Evolutionary conservation across 2,329 filamentous ascomycete genomes (phyloP).

Genomic region (Clarireedia homoeocarpa): DNA sequence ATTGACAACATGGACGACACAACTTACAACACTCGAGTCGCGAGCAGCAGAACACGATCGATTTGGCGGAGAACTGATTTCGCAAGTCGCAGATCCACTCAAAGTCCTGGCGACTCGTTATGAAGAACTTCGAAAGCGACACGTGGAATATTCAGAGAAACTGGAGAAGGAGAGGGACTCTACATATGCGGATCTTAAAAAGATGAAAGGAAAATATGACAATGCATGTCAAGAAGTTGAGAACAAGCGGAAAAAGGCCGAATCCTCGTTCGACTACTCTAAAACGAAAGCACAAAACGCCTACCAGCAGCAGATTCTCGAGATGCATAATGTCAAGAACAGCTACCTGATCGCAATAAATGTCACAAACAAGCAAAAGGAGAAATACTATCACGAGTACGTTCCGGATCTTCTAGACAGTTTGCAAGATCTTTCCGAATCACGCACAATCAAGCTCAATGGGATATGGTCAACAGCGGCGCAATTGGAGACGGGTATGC

Average conservation of each 20-base stretch:
- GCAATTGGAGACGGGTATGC: constrained; percentile 69
- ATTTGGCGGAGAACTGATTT: constrained; percentile 70
- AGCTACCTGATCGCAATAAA: constrained; percentile 96
- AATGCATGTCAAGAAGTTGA: constrained; percentile 90
- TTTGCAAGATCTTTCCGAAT: constrained; percentile 88
- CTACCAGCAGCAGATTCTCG: constrained; percentile 84
- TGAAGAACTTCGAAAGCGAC: constrained; percentile 87
- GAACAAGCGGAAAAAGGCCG: constrained; percentile 86
- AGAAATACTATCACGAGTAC: constrained; percentile 95
- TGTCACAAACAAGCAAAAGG: constrained; percentile 95
- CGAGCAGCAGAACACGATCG: constrained; percentile 84
- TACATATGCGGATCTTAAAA: constrained; percentile 77
- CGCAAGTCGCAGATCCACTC: constrained; percentile 78
- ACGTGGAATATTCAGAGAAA: constrained; percentile 81
- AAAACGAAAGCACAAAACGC: constrained; percentile 85
- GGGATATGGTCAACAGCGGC: constrained; percentile 76
- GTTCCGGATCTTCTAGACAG: constrained; percentile 89
- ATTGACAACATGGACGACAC: constrained; percentile 92
- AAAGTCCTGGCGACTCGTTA: constrained; percentile 67
- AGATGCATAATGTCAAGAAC: constrained; percentile 98
- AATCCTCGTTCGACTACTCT: constrained; percentile 77
- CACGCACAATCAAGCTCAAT: constrained; percentile 77
- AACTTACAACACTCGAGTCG: constrained; percentile 81
- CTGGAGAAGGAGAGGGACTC: constrained; percentile 82
- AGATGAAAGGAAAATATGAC: constrained; percentile 91